Percentiles rank a stretch among this genome's conserved stretches.
phyloP scores from a whole-genome alignment of 768 basidiomycete species.

The Trametes cubensis region DNA sequence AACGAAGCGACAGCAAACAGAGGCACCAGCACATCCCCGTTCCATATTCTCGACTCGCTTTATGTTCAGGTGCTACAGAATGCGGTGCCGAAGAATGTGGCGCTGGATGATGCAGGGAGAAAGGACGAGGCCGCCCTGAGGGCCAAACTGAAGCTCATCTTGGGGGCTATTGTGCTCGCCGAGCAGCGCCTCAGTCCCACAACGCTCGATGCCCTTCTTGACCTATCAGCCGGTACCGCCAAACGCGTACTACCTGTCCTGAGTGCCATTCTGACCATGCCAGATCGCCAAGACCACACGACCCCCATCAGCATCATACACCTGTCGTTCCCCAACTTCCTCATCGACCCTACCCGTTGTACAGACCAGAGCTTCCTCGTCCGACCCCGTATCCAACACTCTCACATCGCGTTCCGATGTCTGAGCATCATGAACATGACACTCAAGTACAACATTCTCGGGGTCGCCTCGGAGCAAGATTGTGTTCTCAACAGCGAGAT shows the following conservation, averaged over 20 bases:
- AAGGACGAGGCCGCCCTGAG: not conserved
- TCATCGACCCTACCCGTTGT: conserved; percentile 19
- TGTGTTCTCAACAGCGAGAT: conserved; percentile 9
- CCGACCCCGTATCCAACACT: not conserved
- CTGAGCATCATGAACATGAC: not conserved
- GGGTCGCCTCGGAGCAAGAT: not conserved
- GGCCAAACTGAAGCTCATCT: not conserved
- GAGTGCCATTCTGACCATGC: too few species aligned
- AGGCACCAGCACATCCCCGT: not conserved
- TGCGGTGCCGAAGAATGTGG: too few species aligned
- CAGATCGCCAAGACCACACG: too few species aligned
- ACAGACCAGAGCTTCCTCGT: conserved; percentile 12
- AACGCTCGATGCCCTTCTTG: too few species aligned
- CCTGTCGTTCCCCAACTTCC: conserved; percentile 29
- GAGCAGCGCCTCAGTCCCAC: not conserved
- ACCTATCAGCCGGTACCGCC: too few species aligned
- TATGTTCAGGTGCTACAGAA: conserved; percentile 11
- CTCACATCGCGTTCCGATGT: not conserved
- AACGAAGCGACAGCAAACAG: not conserved
- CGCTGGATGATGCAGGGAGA: too few species aligned
- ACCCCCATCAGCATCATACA: conserved; percentile 20
- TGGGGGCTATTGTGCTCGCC: not conserved
- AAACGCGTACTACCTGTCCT: too few species aligned
- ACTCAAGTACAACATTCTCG: conserved; percentile 10
- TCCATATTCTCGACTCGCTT: conserved; percentile 19